A percentile compares a stretch with the other conserved stretches of the same genome.
phyloP scores from a whole-genome alignment of 441 rosid genomes.

The Macaranga tanarius region DNA sequence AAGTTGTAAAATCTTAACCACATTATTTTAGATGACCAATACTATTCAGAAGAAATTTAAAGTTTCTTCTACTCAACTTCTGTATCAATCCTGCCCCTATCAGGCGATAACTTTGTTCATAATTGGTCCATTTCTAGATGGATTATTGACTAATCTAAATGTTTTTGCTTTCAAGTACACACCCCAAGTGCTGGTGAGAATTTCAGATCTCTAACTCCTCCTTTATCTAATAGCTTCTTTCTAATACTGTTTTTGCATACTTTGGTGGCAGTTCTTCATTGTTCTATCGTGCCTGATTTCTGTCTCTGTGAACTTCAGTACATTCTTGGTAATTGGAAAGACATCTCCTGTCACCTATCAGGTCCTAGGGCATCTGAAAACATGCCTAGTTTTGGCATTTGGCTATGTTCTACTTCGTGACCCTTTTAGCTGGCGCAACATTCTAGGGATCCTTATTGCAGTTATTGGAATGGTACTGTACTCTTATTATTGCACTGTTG shows the following conservation, averaged over 20 bases:
- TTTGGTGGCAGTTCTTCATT: constrained; percentile 84
- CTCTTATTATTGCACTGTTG: constrained; percentile 70
- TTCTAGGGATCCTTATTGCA: constrained; percentile 85
- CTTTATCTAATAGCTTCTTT: constrained; percentile 2
- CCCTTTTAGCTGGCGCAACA: constrained; percentile 97
- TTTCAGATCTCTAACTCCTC: constrained; percentile 1
- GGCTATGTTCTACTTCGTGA: constrained; percentile 86
- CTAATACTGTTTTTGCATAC: constrained; percentile 15
- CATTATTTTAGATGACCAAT: constrained; percentile 78
- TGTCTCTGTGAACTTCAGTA: constrained; percentile 98
- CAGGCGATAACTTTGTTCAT: constrained; percentile 91
- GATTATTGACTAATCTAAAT: constrained; percentile 79
- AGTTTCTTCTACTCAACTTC: constrained; percentile 95
- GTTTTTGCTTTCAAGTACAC: constrained; percentile 97
- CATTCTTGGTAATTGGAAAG: constrained; percentile 94
- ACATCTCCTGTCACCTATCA: constrained; percentile 99
- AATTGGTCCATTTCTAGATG: constrained; percentile 89
- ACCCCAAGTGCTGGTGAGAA: constrained; percentile 88
- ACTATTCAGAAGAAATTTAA: constrained; percentile 99
- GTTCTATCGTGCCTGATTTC: constrained; percentile 95
- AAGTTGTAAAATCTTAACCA: constrained; percentile 50
- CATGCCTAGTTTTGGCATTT: constrained; percentile 94
- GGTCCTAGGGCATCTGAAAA: constrained; percentile 94
- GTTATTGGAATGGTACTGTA: constrained; percentile 85
- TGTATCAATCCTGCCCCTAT: constrained; percentile 97